Evolutionary conservation across 345 rosid genomes (phyloP), one percentile per base, ranked within the genome.

Genomic region (Laguncularia racemosa): DNA sequence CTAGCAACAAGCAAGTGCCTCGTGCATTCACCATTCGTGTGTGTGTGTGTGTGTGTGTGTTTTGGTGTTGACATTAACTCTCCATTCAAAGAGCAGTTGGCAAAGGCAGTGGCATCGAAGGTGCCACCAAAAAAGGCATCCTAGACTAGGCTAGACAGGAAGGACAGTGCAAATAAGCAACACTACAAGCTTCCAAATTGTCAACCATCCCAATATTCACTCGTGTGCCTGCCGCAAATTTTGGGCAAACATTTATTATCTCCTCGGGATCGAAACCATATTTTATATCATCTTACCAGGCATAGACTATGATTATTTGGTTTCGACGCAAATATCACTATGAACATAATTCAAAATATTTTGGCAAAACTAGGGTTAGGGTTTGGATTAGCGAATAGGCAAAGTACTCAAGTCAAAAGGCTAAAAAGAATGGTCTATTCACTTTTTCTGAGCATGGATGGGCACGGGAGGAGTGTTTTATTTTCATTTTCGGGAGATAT

Each of bases 131-230:
- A 33, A 33, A 33, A 33, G 40, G 40, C 40, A 33, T 33, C 40
- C 40, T 33, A 33, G 40, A 33, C 40, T 33, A 3, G 40, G 7
- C 40, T 7, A 33, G 40, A 33, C 28, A 26, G 6, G 28, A 26
- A n/a, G n/a, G n/a, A n/a, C 40, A 33, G n/a, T 12, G 53, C 53
- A 47, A 40, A 20, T 58, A 62, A 23, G 47, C 11, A 2, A 17
- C 33, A 50, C 14, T 44, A 52, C 53, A 62, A 62, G 58, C 58
- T 46, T 62, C 66, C 58, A 62, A 62, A 47, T 28, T 49, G 61
- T 54, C 66, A 48, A 55, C 54, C 60, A 20, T 62, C 66, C 60
- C 66, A 54, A 62, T 55, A 52, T 20, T 3, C 66, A 19, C 66
- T 33, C 66, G 66, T 62, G 66, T 47, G 66, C 66, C 46, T 33